Percentiles rank a stretch among this genome's conserved stretches.
These are phyloP conservation scores for Ciborinia camelliae DNA, from an alignment of 2,329 filamentous ascomycete species.

Conservation along the genomic window DNA sequence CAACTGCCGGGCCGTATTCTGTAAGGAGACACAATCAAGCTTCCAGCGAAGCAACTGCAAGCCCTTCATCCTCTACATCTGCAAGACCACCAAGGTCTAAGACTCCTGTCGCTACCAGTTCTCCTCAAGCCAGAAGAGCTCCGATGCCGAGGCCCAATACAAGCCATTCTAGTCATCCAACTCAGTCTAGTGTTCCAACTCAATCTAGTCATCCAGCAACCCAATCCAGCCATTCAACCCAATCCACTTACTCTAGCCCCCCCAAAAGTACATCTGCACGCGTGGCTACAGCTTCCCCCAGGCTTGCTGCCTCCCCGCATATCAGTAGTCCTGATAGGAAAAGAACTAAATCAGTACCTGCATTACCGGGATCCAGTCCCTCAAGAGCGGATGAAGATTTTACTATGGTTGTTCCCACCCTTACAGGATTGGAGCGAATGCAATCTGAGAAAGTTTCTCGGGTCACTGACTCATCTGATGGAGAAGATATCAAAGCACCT, in stretches of 20 bases:
- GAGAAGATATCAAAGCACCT: constrained; percentile 35
- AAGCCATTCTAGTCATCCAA: constrained; percentile 38
- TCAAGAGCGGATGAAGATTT: constrained; percentile 51
- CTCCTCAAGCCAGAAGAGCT: constrained; percentile 37
- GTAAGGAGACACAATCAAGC: constrained; percentile 44
- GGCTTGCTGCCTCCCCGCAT: constrained; percentile 25
- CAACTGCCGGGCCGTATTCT: constrained; percentile 64
- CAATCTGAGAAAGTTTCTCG: constrained; percentile 35
- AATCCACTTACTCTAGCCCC: constrained; percentile 43
- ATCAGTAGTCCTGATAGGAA: constrained; percentile 26
- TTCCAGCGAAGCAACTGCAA: constrained; percentile 34
- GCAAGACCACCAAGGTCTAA: constrained; percentile 44
- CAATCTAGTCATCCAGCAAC: constrained; percentile 37
- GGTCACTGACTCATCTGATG: constrained; percentile 43
- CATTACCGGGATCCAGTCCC: constrained; percentile 40
- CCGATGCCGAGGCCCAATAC: constrained; percentile 35
- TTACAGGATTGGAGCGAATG: constrained; percentile 41
- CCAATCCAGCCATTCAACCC: constrained; percentile 35
- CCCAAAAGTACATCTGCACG: constrained; percentile 37
- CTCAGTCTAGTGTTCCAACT: constrained; percentile 34
- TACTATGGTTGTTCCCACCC: constrained; percentile 49
- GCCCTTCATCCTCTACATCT: constrained; percentile 37
- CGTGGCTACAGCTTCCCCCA: constrained; percentile 23
- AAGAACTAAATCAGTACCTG: constrained; percentile 25
- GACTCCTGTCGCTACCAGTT: constrained; percentile 48